Evolutionary conservation across 495 filamentous ascomycete genomes (phyloP).

Genomic region (Aspergillus biplanus): DNA sequence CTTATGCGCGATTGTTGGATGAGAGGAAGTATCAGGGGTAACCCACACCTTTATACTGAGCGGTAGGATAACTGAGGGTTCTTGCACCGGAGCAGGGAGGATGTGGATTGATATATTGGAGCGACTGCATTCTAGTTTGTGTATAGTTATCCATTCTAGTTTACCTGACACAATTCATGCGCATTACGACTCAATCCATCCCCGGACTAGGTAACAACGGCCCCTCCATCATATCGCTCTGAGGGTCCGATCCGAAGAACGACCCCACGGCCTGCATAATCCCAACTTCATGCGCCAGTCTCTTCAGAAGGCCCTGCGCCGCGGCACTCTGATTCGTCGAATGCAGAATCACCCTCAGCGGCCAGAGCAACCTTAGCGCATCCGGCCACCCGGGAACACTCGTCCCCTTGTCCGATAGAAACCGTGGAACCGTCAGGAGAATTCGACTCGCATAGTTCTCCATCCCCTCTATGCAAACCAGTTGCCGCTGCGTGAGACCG

Average conservation of each 20-base stretch:
- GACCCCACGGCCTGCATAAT: constrained; percentile 1
- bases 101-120: too few species aligned
- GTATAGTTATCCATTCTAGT: too few species aligned
- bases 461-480: not conserved
- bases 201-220: not conserved
- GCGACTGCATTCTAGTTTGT: too few species aligned
- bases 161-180: too few species aligned
- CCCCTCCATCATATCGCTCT: not conserved
- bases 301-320: not conserved
- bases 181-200: too few species aligned
- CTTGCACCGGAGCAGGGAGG: too few species aligned
- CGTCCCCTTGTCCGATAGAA: not conserved
- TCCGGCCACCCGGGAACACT: not conserved
- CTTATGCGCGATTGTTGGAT: too few species aligned
- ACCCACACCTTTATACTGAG: too few species aligned
- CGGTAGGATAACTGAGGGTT: too few species aligned
- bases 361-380: not conserved
- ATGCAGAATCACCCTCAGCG: not conserved
- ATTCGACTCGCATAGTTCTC: not conserved
- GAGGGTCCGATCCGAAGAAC: not conserved
- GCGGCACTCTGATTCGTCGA: not conserved
- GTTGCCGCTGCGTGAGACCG: not conserved
- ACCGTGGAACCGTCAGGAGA: not conserved
- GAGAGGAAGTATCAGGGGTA: too few species aligned
- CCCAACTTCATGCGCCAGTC: not conserved